phyloP scores from a whole-genome alignment of 2,329 filamentous ascomycete species.

The Hymenoscyphus salicellus region DNA sequence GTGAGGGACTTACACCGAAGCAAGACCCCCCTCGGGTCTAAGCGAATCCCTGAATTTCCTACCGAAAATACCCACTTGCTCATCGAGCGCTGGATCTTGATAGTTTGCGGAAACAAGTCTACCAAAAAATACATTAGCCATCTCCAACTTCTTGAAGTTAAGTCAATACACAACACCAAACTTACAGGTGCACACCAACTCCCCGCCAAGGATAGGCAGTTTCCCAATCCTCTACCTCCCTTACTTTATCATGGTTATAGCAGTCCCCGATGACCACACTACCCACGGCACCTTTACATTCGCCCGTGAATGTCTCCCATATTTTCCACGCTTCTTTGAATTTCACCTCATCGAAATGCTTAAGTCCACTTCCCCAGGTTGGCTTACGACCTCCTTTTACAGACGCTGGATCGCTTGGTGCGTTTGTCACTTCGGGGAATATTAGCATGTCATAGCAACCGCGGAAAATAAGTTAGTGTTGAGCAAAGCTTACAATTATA shows the following conservation, averaged over 20 bases:
- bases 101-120: not conserved
- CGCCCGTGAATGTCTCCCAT: slow-evolving; percentile 1
- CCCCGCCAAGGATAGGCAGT: slow-evolving; percentile 4
- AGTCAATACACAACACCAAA: not conserved
- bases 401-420: slow-evolving; percentile 4
- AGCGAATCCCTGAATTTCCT: slow-evolving; percentile 1
- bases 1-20: not conserved
- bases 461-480: not conserved
- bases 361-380: not conserved
- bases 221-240: not conserved
- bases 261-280: slow-evolving; percentile 5
- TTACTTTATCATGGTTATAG: not conserved
- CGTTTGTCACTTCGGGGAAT: slow-evolving; percentile 1
- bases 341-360: not conserved
- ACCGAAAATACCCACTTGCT: not conserved
- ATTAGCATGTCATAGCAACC: not conserved
- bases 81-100: not conserved
- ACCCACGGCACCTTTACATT: not conserved
- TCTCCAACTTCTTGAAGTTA: no score
- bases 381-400: slow-evolving; percentile 9
- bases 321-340: slow-evolving; percentile 2
- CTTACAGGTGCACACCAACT: not conserved
- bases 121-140: not conserved
- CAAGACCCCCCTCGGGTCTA: not conserved
- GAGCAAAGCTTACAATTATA: not conserved